Percentiles rank a stretch among this genome's conserved stretches.
These are phyloP conservation scores for Salix dunnii DNA, from an alignment of 345 rosid species.

Conservation along the genomic window DNA sequence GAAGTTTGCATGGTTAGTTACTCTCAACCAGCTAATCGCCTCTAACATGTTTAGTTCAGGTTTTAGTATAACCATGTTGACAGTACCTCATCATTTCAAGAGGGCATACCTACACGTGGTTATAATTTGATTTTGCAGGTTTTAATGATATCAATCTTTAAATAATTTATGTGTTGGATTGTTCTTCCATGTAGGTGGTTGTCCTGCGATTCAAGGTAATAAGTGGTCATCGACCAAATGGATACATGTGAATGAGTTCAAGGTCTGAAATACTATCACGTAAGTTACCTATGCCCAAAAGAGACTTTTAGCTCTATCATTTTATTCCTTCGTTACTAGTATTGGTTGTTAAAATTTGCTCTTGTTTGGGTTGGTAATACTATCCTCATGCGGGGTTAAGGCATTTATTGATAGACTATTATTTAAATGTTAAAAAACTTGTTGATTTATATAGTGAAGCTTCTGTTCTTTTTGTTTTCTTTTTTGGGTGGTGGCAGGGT, in stretches of 20 bases:
- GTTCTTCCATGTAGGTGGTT: constrained; percentile 60
- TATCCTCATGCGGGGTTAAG: not conserved
- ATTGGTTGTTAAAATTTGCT: not conserved
- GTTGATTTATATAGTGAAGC: too few relatives aligned
- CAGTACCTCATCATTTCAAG: not conserved
- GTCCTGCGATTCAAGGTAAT: constrained; percentile 84
- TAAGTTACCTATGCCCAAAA: constrained; percentile 16
- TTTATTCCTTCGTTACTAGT: not conserved
- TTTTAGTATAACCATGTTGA: not conserved
- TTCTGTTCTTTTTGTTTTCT: too few relatives aligned
- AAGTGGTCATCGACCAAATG: constrained; percentile 98
- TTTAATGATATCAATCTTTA: not conserved
- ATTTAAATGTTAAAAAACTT: too few relatives aligned
- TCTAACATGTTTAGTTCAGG: not conserved
- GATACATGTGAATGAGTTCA: constrained; percentile 78
- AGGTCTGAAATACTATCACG: constrained; percentile 36
- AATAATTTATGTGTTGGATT: constrained; percentile 6
- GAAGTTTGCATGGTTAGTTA: constrained; percentile 86
- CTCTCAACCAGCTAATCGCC: not conserved
- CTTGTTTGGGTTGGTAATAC: not conserved
- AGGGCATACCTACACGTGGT: not conserved
- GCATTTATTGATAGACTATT: too few relatives aligned
- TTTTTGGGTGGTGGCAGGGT: too few relatives aligned
- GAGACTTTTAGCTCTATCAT: not conserved
- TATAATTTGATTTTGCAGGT: not conserved